These are phyloP conservation scores for Gelatoporia subvermispora DNA, from an alignment of 768 basidiomycete species.

Conservation along the genomic window DNA sequence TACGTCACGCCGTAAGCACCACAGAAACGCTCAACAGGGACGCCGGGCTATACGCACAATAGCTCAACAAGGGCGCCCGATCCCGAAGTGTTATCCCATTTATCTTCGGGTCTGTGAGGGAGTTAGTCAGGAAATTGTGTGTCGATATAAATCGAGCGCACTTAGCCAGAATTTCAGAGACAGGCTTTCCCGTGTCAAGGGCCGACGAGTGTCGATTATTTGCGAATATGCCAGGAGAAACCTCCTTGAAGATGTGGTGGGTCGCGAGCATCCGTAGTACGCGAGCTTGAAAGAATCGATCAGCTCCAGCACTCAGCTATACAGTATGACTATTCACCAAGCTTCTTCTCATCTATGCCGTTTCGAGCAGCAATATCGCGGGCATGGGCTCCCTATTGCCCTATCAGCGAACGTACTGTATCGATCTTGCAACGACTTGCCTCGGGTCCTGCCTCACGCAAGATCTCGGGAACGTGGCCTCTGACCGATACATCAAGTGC, in stretches of 20 bases:
- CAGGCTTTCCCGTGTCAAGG: conserved; percentile 19
- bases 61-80: conserved; percentile 12
- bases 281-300: no score
- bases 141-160: no score
- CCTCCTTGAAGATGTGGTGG: conserved; percentile 26
- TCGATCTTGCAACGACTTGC: conserved; percentile 14
- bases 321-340: no score
- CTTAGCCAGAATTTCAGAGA: neutral
- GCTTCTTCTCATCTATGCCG: neutral
- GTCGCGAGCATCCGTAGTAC: conserved; percentile 25
- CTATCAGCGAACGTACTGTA: conserved; percentile 1
- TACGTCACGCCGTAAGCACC: no score
- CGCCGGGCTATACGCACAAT: conserved; percentile 1
- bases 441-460: conserved; percentile 30
- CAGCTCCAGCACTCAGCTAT: no score
- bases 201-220: conserved; percentile 21
- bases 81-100: conserved; percentile 15
- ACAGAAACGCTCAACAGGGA: no score
- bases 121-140: no score
- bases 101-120: conserved; percentile 4
- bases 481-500: no score
- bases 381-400: conserved; percentile 34
- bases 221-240: conserved; percentile 22
- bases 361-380: conserved; percentile 12
- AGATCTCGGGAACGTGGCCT: conserved; percentile 32